Conservation (phyloP, 345 rosid genomes). For the Hypericum perforatum region DNA sequence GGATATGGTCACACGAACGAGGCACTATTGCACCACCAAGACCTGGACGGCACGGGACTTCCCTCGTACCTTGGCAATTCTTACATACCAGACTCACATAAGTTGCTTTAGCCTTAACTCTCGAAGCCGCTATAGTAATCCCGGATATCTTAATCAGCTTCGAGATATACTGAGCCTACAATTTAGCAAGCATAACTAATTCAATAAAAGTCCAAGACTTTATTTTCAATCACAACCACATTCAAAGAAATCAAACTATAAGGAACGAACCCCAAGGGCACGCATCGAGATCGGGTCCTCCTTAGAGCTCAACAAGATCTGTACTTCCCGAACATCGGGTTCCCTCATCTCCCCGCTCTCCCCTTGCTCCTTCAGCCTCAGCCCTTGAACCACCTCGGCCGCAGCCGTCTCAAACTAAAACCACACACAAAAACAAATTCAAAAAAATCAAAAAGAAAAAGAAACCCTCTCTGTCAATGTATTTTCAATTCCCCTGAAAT, state of each 20-base stretch:
- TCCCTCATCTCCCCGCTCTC: slow-evolving; percentile 85
- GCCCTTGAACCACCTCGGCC: slow-evolving; percentile 65
- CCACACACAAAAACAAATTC: slow-evolving; percentile 3
- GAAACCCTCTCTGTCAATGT: background rate
- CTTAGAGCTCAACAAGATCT: slow-evolving; percentile 70
- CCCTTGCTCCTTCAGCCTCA: slow-evolving; percentile 61
- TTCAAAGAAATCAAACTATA: background rate
- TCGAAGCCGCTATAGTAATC: slow-evolving; percentile 89
- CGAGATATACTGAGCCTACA: slow-evolving; percentile 77
- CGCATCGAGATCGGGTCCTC: slow-evolving; percentile 82
- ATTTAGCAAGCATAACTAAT: slow-evolving; percentile 5
- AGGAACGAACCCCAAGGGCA: slow-evolving; percentile 56
- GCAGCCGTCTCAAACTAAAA: slow-evolving; percentile 85
- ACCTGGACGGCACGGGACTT: slow-evolving; percentile 85
- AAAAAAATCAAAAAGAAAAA: background rate
- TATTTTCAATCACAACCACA: background rate
- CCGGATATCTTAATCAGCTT: slow-evolving; percentile 82
- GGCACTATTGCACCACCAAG: slow-evolving; percentile 97
- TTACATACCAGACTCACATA: slow-evolving; percentile 76
- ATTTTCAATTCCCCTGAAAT: background rate
- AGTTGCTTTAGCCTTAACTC: slow-evolving; percentile 90
- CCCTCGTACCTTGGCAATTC: slow-evolving; percentile 65
- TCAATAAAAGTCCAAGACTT: background rate
- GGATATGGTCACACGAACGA: slow-evolving; percentile 77
- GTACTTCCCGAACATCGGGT: slow-evolving; percentile 51